A percentile compares a stretch with the other conserved stretches of the same genome.
Conservation (phyloP, 2,329 filamentous ascomycete species). For the Aspergillus fumigatus region DNA sequence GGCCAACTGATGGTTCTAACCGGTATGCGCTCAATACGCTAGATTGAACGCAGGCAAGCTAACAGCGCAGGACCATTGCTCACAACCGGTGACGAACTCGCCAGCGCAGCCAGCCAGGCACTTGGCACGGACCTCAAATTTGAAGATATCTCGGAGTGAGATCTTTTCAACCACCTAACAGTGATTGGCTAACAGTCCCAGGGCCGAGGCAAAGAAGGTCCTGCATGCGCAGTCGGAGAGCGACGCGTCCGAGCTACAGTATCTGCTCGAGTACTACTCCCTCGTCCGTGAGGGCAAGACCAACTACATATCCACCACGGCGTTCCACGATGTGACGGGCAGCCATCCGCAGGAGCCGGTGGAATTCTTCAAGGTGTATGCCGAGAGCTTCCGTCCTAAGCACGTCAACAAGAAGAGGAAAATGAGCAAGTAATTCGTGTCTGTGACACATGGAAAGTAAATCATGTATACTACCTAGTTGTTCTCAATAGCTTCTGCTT, state of each 20-base stretch:
- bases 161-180: no score
- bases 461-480: background rate
- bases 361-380: constrained; percentile 49
- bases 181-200: background rate
- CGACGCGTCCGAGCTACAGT: constrained; percentile 42
- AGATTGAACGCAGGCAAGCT: background rate
- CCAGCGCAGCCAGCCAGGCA: constrained; percentile 42
- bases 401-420: background rate
- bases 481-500: no score
- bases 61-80: constrained; percentile 45
- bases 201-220: constrained; percentile 31
- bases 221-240: constrained; percentile 35
- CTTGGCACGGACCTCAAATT: constrained; percentile 43
- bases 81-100: constrained; percentile 45
- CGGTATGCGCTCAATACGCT: constrained; percentile 22
- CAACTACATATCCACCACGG: constrained; percentile 50
- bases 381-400: constrained; percentile 29
- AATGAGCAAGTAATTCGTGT: background rate
- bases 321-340: constrained; percentile 49
- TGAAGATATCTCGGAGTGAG: constrained; percentile 44
- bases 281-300: constrained; percentile 51
- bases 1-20: constrained; percentile 51
- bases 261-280: constrained; percentile 51
- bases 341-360: constrained; percentile 43
- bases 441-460: background rate